Evolutionary conservation across 1,284 basidiomycete genomes (phyloP), one percentile per base, ranked within the genome.

Genomic region (Cutaneotrichosporon arboriforme): DNA sequence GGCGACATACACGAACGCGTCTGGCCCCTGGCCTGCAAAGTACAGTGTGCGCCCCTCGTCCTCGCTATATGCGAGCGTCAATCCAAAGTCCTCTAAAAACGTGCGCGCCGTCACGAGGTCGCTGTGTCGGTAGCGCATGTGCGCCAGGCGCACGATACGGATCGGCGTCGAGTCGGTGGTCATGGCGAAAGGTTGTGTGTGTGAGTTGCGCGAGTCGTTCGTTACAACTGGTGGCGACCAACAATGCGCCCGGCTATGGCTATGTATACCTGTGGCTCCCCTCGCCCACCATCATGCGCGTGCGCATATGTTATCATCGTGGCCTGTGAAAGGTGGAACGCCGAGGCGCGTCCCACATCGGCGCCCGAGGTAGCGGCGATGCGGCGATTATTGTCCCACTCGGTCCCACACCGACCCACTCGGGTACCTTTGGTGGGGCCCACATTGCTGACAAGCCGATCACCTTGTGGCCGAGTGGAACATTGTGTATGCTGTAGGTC

Each of bases 31-130:
- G 13, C 60, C 62, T 1, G 52, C 52, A 52, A 60, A 62, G 43
- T 59, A 64, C 14, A 58, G 46, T n/a, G 34, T 52, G 41, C 56
- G 47, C 31, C 51, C 58, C 15, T 41, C 51, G 34, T 56, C 17
- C 34, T 60, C 55, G 1, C 38, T 33, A 39, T 53, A 49, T 0
- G 51, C 51, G 3, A 62, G 38, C n/a, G 33, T 47, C 45, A 62
- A 47, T 33, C 62, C 62, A 49, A 64, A 64, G 57, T 64, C 62
- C 49, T 56, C 52, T 3, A 64, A 51, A 48, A 64, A 64, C 20
- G 50, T 37, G 22, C 45, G 38, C 4, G 59, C 40, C 13, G 20
- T 50, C 8, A 49, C 52, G 17, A 64, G 38, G 44, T 64, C 58
- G 14, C 36, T 52, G 37, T 62, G 60, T 31, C 42, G 53, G 50